A percentile compares a stretch with the other conserved stretches of the same genome.
These are phyloP conservation scores for Euphorbia pulcherrima DNA, from an alignment of 345 rosid species.

Conservation along the genomic window DNA sequence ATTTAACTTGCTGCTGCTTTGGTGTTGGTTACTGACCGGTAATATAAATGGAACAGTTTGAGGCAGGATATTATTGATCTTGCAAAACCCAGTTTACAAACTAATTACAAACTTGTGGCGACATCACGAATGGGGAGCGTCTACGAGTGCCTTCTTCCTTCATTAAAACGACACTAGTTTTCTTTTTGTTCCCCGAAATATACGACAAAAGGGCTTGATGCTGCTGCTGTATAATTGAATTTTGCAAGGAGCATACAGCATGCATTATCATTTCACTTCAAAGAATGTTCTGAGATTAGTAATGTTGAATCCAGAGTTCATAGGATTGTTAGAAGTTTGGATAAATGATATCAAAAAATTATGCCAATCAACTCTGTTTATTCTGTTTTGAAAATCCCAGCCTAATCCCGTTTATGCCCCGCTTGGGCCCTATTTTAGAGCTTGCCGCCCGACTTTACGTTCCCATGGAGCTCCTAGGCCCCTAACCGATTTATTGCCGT, in stretches of 20 bases:
- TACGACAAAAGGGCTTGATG: background rate
- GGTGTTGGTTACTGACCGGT: too few relatives aligned
- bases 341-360: too few relatives aligned
- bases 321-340: too few relatives aligned
- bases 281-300: too few relatives aligned
- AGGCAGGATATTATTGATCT: slow-evolving; percentile 71
- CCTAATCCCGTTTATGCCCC: too few relatives aligned
- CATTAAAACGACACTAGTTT: slow-evolving; percentile 40
- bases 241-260: background rate
- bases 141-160: slow-evolving; percentile 78
- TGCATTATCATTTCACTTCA: too few relatives aligned
- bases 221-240: background rate
- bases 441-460: too few relatives aligned
- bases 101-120: slow-evolving; percentile 55
- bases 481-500: too few relatives aligned
- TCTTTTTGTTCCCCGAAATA: background rate
- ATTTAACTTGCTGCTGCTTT: background rate
- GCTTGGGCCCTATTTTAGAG: too few relatives aligned
- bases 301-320: background rate
- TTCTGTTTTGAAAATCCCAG: too few relatives aligned
- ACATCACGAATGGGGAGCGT: slow-evolving; percentile 60
- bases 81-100: slow-evolving; percentile 62
- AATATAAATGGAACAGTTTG: slow-evolving; percentile 50
- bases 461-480: too few relatives aligned
- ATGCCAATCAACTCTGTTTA: too few relatives aligned